Base-by-base conservation (phyloP, 78 protist genomes). In the Dictyostelium capitatum region DNA sequence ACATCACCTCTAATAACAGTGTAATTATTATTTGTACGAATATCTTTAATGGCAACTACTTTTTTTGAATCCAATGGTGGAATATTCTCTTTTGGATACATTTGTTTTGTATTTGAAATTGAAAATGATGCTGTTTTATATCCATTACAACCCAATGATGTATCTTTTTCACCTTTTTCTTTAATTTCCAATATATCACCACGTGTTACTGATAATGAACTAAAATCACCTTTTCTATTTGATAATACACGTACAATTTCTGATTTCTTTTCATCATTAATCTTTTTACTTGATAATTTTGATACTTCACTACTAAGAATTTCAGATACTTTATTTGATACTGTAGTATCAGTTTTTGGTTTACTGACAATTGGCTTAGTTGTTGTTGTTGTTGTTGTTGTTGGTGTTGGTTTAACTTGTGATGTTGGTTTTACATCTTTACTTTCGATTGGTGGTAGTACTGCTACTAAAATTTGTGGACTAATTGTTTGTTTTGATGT, bases 1-100 rank as follows among this genome's bases (percentile, higher is more conserved):
- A 87, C 65, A 77, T 87, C 93, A 32, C 93, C 93, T 20, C 84
- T 53, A 51, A 87, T 74, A 30, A 87, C 67, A 1, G 82, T 84
- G 12, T 75, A 65, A 11, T 77, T 53, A 23, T 74, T 72, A 30
- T 28, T 84, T 50, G 56, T 57, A 25, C 79, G 41, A 62, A 75
- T 62, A 32, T 87, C 93, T 41, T 77, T 74, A 72, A 77, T 54
- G 7, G 83, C 81, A 25, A 87, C 74, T 0, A 82, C 93, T 54
- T 79, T 79, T 51, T 37, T 37, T 15, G 83, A 54, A 32, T 37
- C 59, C 8, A 19, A 11, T 51, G 65, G 83, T 54, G 83, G 83
- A 8, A 54, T 51, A 20, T 87, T 28, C 5, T 77, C 84, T 10
- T 30, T 25, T 43, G 67, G 50, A 43, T 50, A 72, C 20, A 87